Base-by-base conservation (phyloP, 352 stramenopile species). In the Globisporangium perplexum region DNA sequence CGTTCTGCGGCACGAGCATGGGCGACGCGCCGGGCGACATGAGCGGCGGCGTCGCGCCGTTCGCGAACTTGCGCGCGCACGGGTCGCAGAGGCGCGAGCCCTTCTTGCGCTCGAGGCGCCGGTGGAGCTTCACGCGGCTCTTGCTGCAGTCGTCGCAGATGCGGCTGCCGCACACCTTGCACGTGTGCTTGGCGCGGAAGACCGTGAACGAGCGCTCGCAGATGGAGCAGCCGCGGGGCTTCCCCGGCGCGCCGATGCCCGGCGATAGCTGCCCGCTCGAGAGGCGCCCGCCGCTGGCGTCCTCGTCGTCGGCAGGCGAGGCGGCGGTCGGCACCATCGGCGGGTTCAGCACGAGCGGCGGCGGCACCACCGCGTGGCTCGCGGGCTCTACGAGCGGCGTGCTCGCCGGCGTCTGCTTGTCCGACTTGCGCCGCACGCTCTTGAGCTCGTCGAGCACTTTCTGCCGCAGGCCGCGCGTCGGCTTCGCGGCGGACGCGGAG, bases 101-200 rank as follows among this genome's bases (percentile, higher is more conserved):
- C 45, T 82, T 83, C 47, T 87, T 84, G 23, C 80, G 66, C 62
- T 90, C 80, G 0, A 87, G 61, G 4, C 77, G 62, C 15, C 74
- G 70, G 52, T 92, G 68, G 14, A 88, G 68, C 60, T 90, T 89
- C 53, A 88, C 72, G 33, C 83, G 63, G 63, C 82, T 93, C 66
- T 89, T 87, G 59, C 77, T 90, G 65, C 83, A 93, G 68, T 90
- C 77, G 49, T 93, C 82, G 53, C 83, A 93, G 47, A 90, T 82
- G 57, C 84, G 83, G 42, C 72, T 65, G 35, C 62, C 50, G 53
- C 83, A 93, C 5, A 86, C 55, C 60, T 87, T 86, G 57, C 83
- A 93, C 57, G 80, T 89, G 57, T 93, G 83, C 62, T 90, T 90
- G 47, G 80, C 66, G 36, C 78, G 77, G 50, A 93, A 90, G 39